A percentile compares a stretch with the other conserved stretches of the same genome.
Conservation (phyloP, 2,329 filamentous ascomycete genomes). For the Trichoderma atroviride region DNA sequence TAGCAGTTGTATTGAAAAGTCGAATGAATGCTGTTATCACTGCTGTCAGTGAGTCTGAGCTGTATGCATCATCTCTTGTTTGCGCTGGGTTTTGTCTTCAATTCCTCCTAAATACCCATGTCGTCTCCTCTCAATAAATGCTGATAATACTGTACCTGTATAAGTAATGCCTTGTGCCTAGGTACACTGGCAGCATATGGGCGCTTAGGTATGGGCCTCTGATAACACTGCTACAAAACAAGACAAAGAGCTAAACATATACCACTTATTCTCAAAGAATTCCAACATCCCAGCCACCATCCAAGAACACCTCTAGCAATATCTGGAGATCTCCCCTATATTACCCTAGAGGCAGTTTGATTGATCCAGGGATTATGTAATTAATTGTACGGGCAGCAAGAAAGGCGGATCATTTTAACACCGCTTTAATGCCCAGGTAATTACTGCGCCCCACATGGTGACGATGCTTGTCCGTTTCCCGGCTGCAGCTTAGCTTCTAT, state of each 20-base stretch:
- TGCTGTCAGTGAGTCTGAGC: neutral
- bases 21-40: neutral
- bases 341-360: neutral
- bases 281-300: neutral
- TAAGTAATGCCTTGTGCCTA: neutral
- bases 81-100: neutral
- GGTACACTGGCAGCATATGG: neutral
- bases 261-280: neutral
- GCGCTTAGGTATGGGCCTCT: neutral
- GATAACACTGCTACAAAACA: neutral
- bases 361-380: neutral
- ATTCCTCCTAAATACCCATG: no score
- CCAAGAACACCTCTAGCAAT: neutral
- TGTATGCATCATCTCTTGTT: neutral
- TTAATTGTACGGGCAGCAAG: neutral
- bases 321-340: neutral
- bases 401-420: slow-evolving; percentile 21
- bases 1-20: neutral
- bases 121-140: no score
- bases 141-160: neutral
- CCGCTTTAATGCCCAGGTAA: slow-evolving; percentile 11
- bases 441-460: slow-evolving; percentile 28
- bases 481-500: slow-evolving; percentile 21
- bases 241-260: neutral
- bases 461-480: slow-evolving; percentile 10